Percentiles rank a stretch among this genome's conserved stretches.
phyloP scores from a whole-genome alignment of 345 rosid species.

The Conringia planisiliqua region DNA sequence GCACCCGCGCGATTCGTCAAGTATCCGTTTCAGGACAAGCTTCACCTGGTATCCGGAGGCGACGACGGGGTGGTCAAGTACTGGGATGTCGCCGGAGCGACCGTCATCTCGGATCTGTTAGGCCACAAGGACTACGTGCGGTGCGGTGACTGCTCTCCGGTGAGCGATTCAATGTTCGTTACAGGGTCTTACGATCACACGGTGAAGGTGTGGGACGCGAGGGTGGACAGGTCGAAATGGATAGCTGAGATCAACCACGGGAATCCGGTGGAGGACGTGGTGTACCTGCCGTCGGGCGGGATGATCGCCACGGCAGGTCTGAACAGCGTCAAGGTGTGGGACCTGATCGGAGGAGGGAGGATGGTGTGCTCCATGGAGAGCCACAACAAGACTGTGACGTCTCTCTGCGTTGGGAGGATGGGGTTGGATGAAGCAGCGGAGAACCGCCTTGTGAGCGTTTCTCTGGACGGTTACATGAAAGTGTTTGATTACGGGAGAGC shows the following conservation, averaged over 20 bases:
- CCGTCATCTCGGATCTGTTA: slow-evolving; percentile 48
- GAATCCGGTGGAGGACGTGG: slow-evolving; percentile 82
- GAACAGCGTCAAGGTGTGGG: slow-evolving; percentile 85
- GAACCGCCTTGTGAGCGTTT: slow-evolving; percentile 72
- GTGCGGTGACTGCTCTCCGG: slow-evolving; percentile 86
- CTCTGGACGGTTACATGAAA: slow-evolving; percentile 89
- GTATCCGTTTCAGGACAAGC: slow-evolving; percentile 76
- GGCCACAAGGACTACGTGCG: slow-evolving; percentile 95
- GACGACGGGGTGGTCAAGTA: slow-evolving; percentile 89
- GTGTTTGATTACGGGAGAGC: slow-evolving; percentile 75
- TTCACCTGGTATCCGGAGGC: slow-evolving; percentile 85
- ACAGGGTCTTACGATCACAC: slow-evolving; percentile 96
- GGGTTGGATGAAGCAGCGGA: slow-evolving; percentile 44
- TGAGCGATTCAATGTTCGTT: slow-evolving; percentile 53
- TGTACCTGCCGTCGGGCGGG: slow-evolving; percentile 85
- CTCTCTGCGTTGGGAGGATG: slow-evolving; percentile 56
- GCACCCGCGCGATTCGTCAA: slow-evolving; percentile 77
- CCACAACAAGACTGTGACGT: slow-evolving; percentile 91
- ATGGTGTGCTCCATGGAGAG: slow-evolving; percentile 82
- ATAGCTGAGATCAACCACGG: slow-evolving; percentile 77
- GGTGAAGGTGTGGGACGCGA: slow-evolving; percentile 87
- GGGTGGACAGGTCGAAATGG: slow-evolving; percentile 49
- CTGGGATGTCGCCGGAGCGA: slow-evolving; percentile 86
- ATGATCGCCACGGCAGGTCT: slow-evolving; percentile 84
- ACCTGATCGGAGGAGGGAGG: slow-evolving; percentile 79